Conservation (phyloP, 352 stramenopile genomes). For the Phytopythium litorale region DNA sequence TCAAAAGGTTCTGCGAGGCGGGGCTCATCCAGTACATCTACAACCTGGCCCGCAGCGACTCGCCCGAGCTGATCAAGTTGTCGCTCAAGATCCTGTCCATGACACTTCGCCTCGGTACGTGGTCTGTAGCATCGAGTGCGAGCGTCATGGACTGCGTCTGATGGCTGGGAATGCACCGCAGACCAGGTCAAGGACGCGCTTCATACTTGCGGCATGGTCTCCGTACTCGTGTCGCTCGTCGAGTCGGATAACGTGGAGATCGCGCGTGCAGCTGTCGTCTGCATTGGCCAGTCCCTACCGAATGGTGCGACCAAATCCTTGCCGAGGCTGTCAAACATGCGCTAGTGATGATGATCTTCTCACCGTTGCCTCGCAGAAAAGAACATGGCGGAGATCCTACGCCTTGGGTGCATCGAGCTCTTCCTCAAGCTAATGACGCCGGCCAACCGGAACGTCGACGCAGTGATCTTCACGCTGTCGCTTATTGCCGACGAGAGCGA, state of each 20-base stretch:
- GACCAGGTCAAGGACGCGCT: slow-evolving; percentile 29
- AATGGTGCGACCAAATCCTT: slow-evolving; percentile 29
- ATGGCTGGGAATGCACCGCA: neutral
- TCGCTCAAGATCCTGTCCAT: slow-evolving; percentile 53
- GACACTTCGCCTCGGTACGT: slow-evolving; percentile 41
- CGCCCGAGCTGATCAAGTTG: slow-evolving; percentile 31
- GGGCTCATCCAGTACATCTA: slow-evolving; percentile 39
- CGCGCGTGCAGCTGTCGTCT: slow-evolving; percentile 44
- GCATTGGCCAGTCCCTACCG: slow-evolving; percentile 49
- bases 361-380: slow-evolving; percentile 19
- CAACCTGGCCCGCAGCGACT: slow-evolving; percentile 22
- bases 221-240: slow-evolving; percentile 38
- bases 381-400: slow-evolving; percentile 51
- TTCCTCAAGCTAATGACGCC: slow-evolving; percentile 49
- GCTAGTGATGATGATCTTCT: neutral
- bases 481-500: slow-evolving; percentile 58
- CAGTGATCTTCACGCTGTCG: slow-evolving; percentile 48
- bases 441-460: slow-evolving; percentile 36
- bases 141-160: neutral
- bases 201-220: slow-evolving; percentile 25
- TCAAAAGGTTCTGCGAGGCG: slow-evolving; percentile 33
- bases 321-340: neutral
- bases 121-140: neutral
- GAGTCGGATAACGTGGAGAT: slow-evolving; percentile 32
- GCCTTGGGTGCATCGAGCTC: slow-evolving; percentile 48